Conservation (phyloP, 768 basidiomycete species). For the Mycena kentingensis region DNA sequence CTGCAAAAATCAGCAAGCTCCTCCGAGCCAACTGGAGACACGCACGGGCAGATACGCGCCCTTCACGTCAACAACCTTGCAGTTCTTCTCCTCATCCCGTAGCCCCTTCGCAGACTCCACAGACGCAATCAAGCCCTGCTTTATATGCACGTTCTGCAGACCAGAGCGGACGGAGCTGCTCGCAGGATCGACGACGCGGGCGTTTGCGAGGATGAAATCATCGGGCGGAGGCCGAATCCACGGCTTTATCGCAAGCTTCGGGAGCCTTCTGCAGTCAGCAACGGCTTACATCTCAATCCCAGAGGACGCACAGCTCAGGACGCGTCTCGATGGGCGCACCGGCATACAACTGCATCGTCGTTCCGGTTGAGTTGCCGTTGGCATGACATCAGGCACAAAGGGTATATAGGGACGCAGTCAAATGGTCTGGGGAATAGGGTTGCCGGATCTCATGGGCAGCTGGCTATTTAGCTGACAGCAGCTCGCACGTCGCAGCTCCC, state of each 20-base stretch:
- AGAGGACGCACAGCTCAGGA: conserved; percentile 14
- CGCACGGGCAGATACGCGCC: conserved; percentile 41
- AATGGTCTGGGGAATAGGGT: not conserved
- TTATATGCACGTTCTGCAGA: conserved; percentile 29
- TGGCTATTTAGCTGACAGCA: not conserved
- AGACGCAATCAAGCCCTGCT: conserved; percentile 31
- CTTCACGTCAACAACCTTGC: conserved; percentile 21
- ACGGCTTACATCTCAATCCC: no score
- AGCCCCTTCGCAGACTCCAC: conserved; percentile 20
- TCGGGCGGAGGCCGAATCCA: conserved; percentile 32
- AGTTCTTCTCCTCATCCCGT: no score
- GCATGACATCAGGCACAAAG: not conserved
- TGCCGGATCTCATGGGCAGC: not conserved
- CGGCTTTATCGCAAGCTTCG: conserved; percentile 37
- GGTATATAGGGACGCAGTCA: not conserved
- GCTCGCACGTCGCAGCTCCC: not conserved
- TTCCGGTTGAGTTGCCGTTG: not conserved
- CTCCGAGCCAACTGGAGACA: not conserved
- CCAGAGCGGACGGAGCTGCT: conserved; percentile 27
- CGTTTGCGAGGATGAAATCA: conserved; percentile 34
- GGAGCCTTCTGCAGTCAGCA: conserved; percentile 19
- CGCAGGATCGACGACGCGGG: conserved; percentile 35
- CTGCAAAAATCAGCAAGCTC: conserved; percentile 8
- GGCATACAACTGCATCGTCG: conserved; percentile 4
- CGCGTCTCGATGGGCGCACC: conserved; percentile 21